These are phyloP conservation scores for Kurtzmaniella quercitrusa DNA, from an alignment of 1,139 yeast genomes.

Conservation along the genomic window DNA sequence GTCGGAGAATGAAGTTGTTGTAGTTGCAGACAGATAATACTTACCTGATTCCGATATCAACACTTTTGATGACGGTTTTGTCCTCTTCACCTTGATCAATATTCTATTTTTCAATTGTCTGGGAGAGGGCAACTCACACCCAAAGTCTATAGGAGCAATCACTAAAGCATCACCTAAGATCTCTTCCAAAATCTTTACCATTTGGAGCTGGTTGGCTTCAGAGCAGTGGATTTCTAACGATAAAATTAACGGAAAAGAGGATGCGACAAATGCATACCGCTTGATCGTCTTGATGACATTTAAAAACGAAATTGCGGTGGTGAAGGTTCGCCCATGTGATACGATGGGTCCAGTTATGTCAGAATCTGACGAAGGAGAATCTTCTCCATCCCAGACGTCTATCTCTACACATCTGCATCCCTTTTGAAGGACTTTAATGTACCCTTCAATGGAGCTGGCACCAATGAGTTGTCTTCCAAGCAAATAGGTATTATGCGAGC, in stretches of 20 bases:
- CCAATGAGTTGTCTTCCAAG: constrained; percentile 90
- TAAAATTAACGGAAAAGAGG: constrained; percentile 82
- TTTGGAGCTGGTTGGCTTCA: constrained; percentile 54
- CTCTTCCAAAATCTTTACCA: constrained; percentile 48
- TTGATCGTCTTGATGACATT: constrained; percentile 71
- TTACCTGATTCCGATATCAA: constrained; percentile 21
- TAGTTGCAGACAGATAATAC: constrained; percentile 17
- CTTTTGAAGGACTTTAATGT: constrained; percentile 79
- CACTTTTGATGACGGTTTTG: constrained; percentile 25
- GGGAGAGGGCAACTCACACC: constrained; percentile 62
- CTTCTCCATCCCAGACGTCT: constrained; percentile 88
- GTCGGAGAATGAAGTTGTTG: constrained; percentile 47
- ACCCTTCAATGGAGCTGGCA: constrained; percentile 87
- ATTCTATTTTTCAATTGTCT: constrained; percentile 61
- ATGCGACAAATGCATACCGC: constrained; percentile 79
- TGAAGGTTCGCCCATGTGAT: constrained; percentile 82
- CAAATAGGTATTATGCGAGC: constrained; percentile 92
- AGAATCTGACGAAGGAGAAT: constrained; percentile 19
- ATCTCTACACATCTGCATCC: constrained; percentile 93
- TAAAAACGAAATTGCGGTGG: constrained; percentile 63
- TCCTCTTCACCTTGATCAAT: constrained; percentile 70
- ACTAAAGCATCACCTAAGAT: constrained; percentile 59
- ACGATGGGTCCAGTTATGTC: constrained; percentile 64
- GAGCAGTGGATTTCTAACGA: constrained; percentile 85
- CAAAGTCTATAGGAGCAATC: constrained; percentile 31